These are phyloP conservation scores for Elongisporangium undulatum DNA, from an alignment of 352 stramenopile genomes.

Conservation along the genomic window DNA sequence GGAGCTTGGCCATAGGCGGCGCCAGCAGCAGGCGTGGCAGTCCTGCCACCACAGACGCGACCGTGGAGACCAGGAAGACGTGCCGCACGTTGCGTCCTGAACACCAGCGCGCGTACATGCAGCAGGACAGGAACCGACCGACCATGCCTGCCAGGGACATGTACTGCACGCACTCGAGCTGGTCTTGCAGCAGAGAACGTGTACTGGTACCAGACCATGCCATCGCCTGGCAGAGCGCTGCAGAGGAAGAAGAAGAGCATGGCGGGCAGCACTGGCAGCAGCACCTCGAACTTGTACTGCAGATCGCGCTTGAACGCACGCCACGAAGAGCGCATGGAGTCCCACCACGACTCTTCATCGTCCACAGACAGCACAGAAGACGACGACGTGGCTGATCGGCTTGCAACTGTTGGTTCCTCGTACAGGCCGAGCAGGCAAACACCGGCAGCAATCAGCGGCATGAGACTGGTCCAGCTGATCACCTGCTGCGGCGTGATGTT, in stretches of 20 bases:
- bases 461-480: conserved; percentile 57
- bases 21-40: conserved; percentile 62
- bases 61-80: conserved; percentile 72
- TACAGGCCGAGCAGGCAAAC: conserved; percentile 49
- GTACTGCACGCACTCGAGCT: conserved; percentile 73
- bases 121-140: conserved; percentile 62
- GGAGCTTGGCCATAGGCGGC: conserved; percentile 41
- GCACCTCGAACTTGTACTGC: conserved; percentile 33
- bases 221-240: conserved; percentile 58
- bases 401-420: conserved; percentile 18
- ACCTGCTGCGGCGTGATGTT: conserved; percentile 36
- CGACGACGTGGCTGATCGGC: conserved; percentile 2
- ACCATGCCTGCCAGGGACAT: conserved; percentile 61
- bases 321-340: conserved; percentile 24
- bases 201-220: conserved; percentile 82
- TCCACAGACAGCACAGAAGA: not conserved
- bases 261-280: conserved; percentile 51
- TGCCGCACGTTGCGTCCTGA: conserved; percentile 56
- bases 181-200: conserved; percentile 51
- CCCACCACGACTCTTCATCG: conserved; percentile 3
- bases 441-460: conserved; percentile 45
- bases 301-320: conserved; percentile 42
- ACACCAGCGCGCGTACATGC: conserved; percentile 71
- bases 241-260: conserved; percentile 85
- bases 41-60: conserved; percentile 57